A percentile compares a stretch with the other conserved stretches of the same genome.
Conservation (phyloP, 176 grass and related monocot genomes). For the Chloris gayana region DNA sequence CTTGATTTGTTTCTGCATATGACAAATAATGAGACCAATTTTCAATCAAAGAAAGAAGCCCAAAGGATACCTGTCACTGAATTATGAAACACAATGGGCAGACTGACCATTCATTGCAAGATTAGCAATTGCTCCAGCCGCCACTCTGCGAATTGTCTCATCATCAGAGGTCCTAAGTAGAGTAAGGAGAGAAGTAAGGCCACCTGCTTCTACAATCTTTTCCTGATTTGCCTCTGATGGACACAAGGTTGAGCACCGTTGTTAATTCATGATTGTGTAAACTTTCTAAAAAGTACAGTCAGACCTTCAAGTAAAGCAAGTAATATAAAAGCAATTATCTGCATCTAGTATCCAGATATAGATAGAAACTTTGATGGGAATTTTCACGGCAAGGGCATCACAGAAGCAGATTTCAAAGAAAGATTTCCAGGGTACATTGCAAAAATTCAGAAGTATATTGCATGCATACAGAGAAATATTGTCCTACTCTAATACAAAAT, state of each 20-base stretch:
- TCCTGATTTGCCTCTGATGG: slow-evolving; percentile 97
- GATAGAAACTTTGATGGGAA: neutral
- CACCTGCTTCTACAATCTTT: slow-evolving; percentile 99
- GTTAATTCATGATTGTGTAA: slow-evolving; percentile 34
- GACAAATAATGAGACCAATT: slow-evolving; percentile 30
- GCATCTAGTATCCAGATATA: neutral
- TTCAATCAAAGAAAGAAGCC: slow-evolving; percentile 6
- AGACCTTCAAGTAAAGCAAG: slow-evolving; percentile 16
- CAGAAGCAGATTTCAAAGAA: neutral
- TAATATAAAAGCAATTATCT: slow-evolving; percentile 7
- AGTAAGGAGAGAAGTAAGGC: slow-evolving; percentile 81
- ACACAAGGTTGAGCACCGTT: slow-evolving; percentile 21
- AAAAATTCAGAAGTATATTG: slow-evolving; percentile 11
- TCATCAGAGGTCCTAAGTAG: slow-evolving; percentile 96
- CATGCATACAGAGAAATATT: neutral
- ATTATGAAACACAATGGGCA: slow-evolving; percentile 31
- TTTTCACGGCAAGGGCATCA: neutral
- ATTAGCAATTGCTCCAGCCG: slow-evolving; percentile 98
- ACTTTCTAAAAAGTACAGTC: neutral
- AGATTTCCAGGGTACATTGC: neutral
- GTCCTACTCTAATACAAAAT: neutral
- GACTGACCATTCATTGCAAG: slow-evolving; percentile 98
- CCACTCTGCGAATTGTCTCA: slow-evolving; percentile 90
- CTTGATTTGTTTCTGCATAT: slow-evolving; percentile 92
- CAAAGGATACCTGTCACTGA: slow-evolving; percentile 18